These are phyloP conservation scores for Irpex lacteus DNA, from an alignment of 1,284 basidiomycete genomes.

Conservation along the genomic window DNA sequence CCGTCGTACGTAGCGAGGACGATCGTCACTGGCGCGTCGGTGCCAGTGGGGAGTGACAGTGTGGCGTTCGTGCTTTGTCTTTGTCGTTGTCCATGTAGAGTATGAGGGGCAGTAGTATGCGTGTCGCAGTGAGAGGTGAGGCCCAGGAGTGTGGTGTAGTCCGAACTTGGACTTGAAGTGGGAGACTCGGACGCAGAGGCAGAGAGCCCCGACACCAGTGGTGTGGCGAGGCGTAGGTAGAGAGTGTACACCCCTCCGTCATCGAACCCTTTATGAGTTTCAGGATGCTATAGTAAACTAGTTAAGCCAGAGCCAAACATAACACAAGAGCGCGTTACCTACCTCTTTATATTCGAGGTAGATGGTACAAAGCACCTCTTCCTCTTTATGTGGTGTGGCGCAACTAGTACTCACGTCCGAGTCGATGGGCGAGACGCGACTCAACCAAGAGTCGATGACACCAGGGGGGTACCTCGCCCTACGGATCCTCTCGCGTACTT, in stretches of 20 bases:
- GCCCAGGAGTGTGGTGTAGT: no score
- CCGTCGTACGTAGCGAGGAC: no score
- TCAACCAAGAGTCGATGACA: not conserved
- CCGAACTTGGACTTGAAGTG: no score
- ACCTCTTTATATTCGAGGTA: not conserved
- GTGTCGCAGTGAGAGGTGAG: no score
- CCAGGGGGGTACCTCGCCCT: not conserved
- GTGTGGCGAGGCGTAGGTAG: not conserved
- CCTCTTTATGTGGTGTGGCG: not conserved
- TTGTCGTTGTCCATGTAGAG: no score
- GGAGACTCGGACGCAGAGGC: no score
- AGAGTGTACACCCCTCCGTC: not conserved
- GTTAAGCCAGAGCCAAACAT: not conserved
- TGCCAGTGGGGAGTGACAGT: no score
- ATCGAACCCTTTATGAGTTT: not conserved
- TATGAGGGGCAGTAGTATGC: no score
- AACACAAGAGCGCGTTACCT: not conserved
- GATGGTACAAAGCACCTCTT: not conserved
- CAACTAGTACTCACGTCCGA: not conserved
- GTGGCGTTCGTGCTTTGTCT: no score
- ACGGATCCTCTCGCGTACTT: not conserved
- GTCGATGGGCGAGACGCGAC: not conserved
- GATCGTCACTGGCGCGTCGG: no score
- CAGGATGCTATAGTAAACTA: not conserved
- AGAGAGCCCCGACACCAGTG: no score